phyloP scores from a whole-genome alignment of 345 rosid species.

The Salix dunnii region DNA sequence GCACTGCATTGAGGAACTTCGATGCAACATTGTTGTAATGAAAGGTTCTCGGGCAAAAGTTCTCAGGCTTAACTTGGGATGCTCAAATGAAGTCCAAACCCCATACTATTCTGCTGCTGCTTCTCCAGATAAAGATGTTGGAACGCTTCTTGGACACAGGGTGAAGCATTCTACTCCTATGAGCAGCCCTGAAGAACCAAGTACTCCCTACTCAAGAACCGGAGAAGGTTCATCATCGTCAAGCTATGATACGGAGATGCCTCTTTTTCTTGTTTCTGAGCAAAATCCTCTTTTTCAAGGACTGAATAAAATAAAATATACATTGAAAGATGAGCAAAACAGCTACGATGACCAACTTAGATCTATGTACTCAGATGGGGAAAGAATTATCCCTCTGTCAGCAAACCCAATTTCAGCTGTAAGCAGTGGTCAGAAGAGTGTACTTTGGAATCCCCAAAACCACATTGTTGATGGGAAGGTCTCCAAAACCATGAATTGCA shows the following conservation, averaged over 20 bases:
- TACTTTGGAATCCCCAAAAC: conserved; percentile 50
- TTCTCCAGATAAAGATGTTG: conserved; percentile 41
- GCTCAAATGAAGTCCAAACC: conserved; percentile 45
- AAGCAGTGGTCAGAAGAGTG: conserved; percentile 21
- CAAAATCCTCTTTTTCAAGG: conserved; percentile 64
- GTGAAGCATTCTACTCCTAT: conserved; percentile 65
- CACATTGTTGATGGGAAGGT: conserved; percentile 28
- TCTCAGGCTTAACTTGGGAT: conserved; percentile 57
- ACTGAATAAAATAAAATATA: conserved; percentile 23
- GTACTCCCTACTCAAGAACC: conserved; percentile 38
- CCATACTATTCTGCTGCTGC: conserved; percentile 56
- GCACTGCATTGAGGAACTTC: conserved; percentile 64
- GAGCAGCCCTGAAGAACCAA: conserved; percentile 59
- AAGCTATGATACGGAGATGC: conserved; percentile 30
- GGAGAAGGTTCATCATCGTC: conserved; percentile 29
- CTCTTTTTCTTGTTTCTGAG: conserved; percentile 41
- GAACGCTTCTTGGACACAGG: conserved; percentile 24
- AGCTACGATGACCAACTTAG: conserved; percentile 15
- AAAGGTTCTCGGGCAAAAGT: conserved; percentile 62
- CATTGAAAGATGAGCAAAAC: conserved; percentile 17
- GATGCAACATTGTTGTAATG: conserved; percentile 60
- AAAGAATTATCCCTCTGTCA: conserved; percentile 31
- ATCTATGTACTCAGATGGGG: conserved; percentile 15
- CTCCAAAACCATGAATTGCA: conserved; percentile 10
- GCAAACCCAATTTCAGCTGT: conserved; percentile 16